Evolutionary conservation across 371 early-diverging fungal genomes (phyloP), one percentile per base, ranked within the genome.

Genomic region (Mucor saturninus): DNA sequence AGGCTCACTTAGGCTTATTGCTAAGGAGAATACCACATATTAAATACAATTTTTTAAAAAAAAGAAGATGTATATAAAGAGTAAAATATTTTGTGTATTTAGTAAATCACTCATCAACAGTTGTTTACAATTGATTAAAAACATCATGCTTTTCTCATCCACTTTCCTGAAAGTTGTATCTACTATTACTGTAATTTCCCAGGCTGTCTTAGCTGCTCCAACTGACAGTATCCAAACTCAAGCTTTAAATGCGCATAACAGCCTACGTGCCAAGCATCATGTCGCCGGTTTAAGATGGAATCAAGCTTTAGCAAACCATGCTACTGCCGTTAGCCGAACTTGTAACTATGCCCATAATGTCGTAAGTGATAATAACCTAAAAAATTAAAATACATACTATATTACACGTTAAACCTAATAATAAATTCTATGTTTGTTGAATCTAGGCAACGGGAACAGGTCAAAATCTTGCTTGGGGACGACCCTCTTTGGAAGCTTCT

Each of bases 231-330:
- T 40, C 14, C 8, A 11, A 7, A 14, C 7, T 7, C 8, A 8
- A 40, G 62, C 68, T 28, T 52, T 81, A 32, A 60, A 65, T 14
- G 38, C 68, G 28, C 83, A 82, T 56, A 85, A 85, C 76, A 64
- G 73, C 45, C 71, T 61, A 58, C 80, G 86, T 50, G 67, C 69
- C 2, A 59, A 28, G 5, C 86, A 85, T 53, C 60, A 64, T n/a
- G 75, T 76, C 14, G 75, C 77, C 31, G 54, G 75, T 8, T 32
- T 85, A 56, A 75, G 42, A 21, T 85, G 83, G 86, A 77, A 71
- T 59, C 40, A 48, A 15, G 74, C 61, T 2, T 50, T 77, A 9
- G 83, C 77, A 10, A 53, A 38, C 0, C 78, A 73, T 61, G 86
- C 81, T 5, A 71, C 75, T 56, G 60, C 69, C 2, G 82, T 76